Evolutionary conservation across 306 rosid genomes (phyloP).

Genomic region (Malus asiatica): DNA sequence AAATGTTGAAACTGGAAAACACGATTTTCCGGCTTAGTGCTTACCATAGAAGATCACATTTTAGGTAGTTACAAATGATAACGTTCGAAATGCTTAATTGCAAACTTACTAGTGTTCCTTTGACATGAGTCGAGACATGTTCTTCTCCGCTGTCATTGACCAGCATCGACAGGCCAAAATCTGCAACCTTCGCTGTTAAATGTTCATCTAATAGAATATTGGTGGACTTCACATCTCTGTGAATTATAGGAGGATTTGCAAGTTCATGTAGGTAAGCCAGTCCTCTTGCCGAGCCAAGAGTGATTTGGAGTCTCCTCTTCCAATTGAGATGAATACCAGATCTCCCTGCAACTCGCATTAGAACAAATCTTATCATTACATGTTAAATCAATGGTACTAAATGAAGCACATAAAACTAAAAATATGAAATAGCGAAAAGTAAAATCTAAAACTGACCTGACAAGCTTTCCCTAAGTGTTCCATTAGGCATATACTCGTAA

Average conservation of each 20-base stretch:
- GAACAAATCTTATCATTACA: background rate
- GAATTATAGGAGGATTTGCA: slow-evolving; percentile 94
- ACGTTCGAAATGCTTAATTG: no score
- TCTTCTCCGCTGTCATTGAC: slow-evolving; percentile 65
- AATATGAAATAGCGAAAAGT: no score
- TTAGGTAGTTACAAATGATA: no score
- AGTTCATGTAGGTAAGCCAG: slow-evolving; percentile 91
- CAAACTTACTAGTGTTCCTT: slow-evolving; percentile 78
- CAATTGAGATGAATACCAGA: slow-evolving; percentile 76
- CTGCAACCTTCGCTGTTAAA: slow-evolving; percentile 87
- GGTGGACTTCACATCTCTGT: slow-evolving; percentile 79
- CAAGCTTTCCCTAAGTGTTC: slow-evolving; percentile 71
- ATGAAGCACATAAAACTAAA: no score
- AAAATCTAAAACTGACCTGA: slow-evolving; percentile 38
- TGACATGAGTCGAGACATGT: slow-evolving; percentile 89
- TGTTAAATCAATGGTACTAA: no score
- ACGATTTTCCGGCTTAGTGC: no score
- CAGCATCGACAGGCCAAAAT: slow-evolving; percentile 88
- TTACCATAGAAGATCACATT: no score
- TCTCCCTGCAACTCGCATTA: slow-evolving; percentile 46
- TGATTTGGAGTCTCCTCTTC: slow-evolving; percentile 87
- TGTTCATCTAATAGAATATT: slow-evolving; percentile 75
- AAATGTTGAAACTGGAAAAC: background rate
- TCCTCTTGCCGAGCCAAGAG: slow-evolving; percentile 96
- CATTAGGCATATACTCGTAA: slow-evolving; percentile 79